Evolutionary conservation across 805 yeast species (phyloP), one percentile per base, ranked within the genome.

Genomic region (Huiozyma sinensis): DNA sequence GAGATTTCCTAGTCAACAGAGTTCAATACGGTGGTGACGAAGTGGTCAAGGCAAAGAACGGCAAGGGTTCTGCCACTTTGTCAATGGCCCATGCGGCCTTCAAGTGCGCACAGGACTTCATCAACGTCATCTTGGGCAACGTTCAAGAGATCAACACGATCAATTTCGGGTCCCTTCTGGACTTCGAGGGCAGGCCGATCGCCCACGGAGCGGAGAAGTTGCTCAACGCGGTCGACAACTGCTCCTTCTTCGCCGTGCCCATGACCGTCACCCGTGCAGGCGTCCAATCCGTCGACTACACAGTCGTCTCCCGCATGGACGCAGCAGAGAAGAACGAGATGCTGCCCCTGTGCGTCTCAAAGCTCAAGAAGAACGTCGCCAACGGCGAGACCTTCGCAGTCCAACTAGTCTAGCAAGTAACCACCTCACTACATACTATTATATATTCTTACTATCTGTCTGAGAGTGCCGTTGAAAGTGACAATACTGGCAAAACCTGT

Each of bases 11-110:
- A 55, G 77, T 87, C 57, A 74, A 86, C 74, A 79, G 97, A 68
- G 89, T 89, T 54, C 97, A 89, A 70, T 88, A 83, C 56, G 95
- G 95, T 49, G 97, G 97, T 61, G 97, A 89, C 63, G 97, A 90
- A 67, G 95, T 89, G 40, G 97, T 89, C 51, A 73, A 83, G 69
- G 97, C 97, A 45, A 89, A 89, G 71, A 82, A 85, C 56, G 97
- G 97, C 51, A 81, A 81, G 42, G 97, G 97, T 36, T 85, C 95
- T 40, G 97, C 97, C 45, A 89, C 97, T 33, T 73, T 89, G 53
- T 84, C 95, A 30, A 90, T 89, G 97, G 97, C 97, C 7, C 83
- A 80, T 56, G 95, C 96, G 33, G 96, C 95, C 33, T 85, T 76
- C 71, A 75, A 81, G 54, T 83, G 87, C 62, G 83, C 88, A 30